Conservation (phyloP, 768 basidiomycete species). For the Vararia minispora region DNA sequence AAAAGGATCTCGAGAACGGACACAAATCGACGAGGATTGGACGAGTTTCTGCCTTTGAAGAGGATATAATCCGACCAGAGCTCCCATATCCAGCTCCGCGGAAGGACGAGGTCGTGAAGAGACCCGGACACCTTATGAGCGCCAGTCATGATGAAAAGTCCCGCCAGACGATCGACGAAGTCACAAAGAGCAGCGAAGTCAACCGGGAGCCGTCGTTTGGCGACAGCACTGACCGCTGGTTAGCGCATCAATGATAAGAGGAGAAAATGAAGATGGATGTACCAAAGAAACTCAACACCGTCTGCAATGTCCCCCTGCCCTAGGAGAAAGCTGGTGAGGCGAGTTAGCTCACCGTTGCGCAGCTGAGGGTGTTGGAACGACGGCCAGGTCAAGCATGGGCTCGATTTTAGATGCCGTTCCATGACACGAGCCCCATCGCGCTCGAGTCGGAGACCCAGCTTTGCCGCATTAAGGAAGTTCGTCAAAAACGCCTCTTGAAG, state of each 20-base stretch:
- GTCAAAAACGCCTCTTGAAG: slow-evolving; percentile 26
- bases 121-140: slow-evolving; percentile 13
- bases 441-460: slow-evolving; percentile 18
- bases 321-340: background rate
- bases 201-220: slow-evolving; percentile 26
- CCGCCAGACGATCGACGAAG: slow-evolving; percentile 37
- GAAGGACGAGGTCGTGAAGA: slow-evolving; percentile 39
- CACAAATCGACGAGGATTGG: background rate
- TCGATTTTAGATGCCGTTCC: background rate
- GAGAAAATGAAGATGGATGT: background rate
- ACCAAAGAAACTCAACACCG: slow-evolving; percentile 25
- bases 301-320: slow-evolving; percentile 26
- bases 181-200: slow-evolving; percentile 40
- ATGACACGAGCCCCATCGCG: background rate
- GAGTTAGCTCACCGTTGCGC: background rate
- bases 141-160: slow-evolving; percentile 26
- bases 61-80: slow-evolving; percentile 8
- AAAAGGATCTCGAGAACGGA: background rate
- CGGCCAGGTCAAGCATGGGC: background rate
- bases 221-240: slow-evolving; percentile 41
- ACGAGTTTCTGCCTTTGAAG: background rate
- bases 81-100: slow-evolving; percentile 38
- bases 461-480: slow-evolving; percentile 24
- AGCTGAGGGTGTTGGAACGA: slow-evolving; percentile 1
- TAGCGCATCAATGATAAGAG: background rate